Evolutionary conservation across 257 asterid species (phyloP).

Genomic region (Solanum ahanhuiri): DNA sequence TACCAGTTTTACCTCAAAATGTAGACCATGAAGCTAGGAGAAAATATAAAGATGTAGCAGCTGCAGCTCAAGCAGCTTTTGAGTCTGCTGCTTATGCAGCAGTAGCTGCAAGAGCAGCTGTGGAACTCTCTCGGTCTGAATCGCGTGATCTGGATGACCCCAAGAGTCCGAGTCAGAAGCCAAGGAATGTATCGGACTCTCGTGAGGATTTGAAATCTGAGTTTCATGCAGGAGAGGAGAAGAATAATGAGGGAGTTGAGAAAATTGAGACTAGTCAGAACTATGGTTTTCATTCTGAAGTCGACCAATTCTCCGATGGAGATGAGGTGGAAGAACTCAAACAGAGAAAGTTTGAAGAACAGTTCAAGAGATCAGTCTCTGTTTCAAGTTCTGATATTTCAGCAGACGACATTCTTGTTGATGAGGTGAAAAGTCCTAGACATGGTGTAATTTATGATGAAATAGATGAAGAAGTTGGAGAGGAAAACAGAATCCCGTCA

Average conservation of each 20-base stretch:
- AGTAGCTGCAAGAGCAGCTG: slow-evolving; percentile 81
- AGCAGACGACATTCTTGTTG: slow-evolving; percentile 12
- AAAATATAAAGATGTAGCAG: slow-evolving; percentile 70
- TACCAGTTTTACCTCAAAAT: background rate
- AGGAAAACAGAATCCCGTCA: background rate
- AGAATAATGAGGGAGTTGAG: slow-evolving; percentile 10
- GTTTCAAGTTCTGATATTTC: slow-evolving; percentile 38
- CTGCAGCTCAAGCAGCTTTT: slow-evolving; percentile 94
- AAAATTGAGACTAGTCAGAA: slow-evolving; percentile 11
- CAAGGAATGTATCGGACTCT: background rate
- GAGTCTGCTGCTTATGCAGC: slow-evolving; percentile 93
- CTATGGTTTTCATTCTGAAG: slow-evolving; percentile 13
- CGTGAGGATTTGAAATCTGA: background rate
- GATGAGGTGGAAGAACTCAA: background rate
- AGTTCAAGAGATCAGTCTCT: slow-evolving; percentile 23
- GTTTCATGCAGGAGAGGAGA: slow-evolving; percentile 1
- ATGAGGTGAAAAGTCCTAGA: background rate
- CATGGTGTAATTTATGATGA: slow-evolving; percentile 23
- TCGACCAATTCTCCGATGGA: background rate
- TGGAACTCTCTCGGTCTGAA: slow-evolving; percentile 57
- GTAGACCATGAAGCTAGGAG: slow-evolving; percentile 14
- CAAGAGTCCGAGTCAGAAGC: slow-evolving; percentile 14
- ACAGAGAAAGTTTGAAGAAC: slow-evolving; percentile 3
- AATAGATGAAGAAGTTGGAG: slow-evolving; percentile 18
- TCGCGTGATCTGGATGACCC: slow-evolving; percentile 36